Base-by-base conservation (phyloP, 345 rosid genomes). In the Salix brachista region DNA sequence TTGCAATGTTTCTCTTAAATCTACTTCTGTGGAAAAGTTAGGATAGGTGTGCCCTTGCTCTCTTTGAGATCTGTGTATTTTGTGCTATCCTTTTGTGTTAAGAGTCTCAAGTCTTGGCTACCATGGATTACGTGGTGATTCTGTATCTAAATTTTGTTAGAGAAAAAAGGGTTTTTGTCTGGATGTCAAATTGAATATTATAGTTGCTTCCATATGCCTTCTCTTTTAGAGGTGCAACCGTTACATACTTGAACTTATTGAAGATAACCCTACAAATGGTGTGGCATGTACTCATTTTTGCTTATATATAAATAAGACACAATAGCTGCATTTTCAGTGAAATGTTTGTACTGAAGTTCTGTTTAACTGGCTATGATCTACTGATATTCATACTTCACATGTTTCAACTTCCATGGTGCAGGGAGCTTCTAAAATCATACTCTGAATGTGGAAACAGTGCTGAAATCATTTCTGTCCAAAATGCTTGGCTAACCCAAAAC, bases 401-500 rank as follows among this genome's bases (percentile, higher is more conserved):
- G 11, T 58, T 36, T 37, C 23, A 54, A 65, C 64, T 74, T 37
- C 62, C 72, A 64, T 78, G 74, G 62, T 81, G 81, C 86, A 94
- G 99, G 85, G 97, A 92, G 80, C 92, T 96, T 69, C 80, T 94
- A 48, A 94, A 91, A 83, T 92, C 86, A 37, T 96, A 94, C 74
- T 90, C 98, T 17, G 84, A 87, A 79, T 96, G 97, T 73, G 83
- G 84, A 87, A 91, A 84, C 17, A 90, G 97, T 75, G 88, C 92
- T 62, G 94, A 89, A 60, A 88, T 96, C 3, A 92, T 96, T 72
- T 84, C 91, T 12, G 88, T 86, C 65, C 99, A 96, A 86, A 94
- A 91, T 79, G 82, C 88, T 37, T 96, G 98, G 99, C 95, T 96
- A 83, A 81, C 94, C 28, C 89, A 89, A 82, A 94, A 92, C 85